Conservation (phyloP, 2,329 filamentous ascomycete species). For the Tolypocladium amazonense region DNA sequence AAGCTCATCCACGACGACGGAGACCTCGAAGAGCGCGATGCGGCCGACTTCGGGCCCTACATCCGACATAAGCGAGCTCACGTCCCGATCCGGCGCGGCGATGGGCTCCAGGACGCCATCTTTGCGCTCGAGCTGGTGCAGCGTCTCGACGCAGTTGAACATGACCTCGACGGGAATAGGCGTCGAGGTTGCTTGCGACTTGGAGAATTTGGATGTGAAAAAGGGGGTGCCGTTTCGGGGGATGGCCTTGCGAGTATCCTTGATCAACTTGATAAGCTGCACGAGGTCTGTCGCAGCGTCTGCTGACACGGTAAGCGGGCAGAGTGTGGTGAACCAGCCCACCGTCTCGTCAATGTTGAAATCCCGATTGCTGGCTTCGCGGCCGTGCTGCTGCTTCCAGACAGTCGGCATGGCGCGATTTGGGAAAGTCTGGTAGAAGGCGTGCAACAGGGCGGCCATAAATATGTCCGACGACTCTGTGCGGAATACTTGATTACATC, state of each 20-base stretch:
- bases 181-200: slow-evolving; percentile 16
- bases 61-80: slow-evolving; percentile 28
- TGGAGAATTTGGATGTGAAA: slow-evolving; percentile 34
- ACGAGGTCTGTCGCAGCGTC: slow-evolving; percentile 37
- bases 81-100: slow-evolving; percentile 25
- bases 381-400: slow-evolving; percentile 43
- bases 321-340: slow-evolving; percentile 50
- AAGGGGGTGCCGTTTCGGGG: slow-evolving; percentile 35
- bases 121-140: slow-evolving; percentile 35
- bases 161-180: slow-evolving; percentile 46
- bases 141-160: slow-evolving; percentile 43
- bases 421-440: slow-evolving; percentile 44
- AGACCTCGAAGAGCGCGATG: slow-evolving; percentile 40
- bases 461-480: slow-evolving; percentile 44
- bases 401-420: slow-evolving; percentile 39
- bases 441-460: slow-evolving; percentile 41
- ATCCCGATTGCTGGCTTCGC: slow-evolving; percentile 30
- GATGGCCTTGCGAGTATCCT: slow-evolving; percentile 37
- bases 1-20: slow-evolving; percentile 33
- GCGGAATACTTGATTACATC: slow-evolving; percentile 33
- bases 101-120: slow-evolving; percentile 40
- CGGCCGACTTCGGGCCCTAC: slow-evolving; percentile 35
- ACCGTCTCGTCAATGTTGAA: slow-evolving; percentile 46
- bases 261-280: slow-evolving; percentile 39
- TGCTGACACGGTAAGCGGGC: slow-evolving; percentile 34